Evolutionary conservation across 1,139 yeast species (phyloP).

Genomic region (Magnusiomyces paraingens): DNA sequence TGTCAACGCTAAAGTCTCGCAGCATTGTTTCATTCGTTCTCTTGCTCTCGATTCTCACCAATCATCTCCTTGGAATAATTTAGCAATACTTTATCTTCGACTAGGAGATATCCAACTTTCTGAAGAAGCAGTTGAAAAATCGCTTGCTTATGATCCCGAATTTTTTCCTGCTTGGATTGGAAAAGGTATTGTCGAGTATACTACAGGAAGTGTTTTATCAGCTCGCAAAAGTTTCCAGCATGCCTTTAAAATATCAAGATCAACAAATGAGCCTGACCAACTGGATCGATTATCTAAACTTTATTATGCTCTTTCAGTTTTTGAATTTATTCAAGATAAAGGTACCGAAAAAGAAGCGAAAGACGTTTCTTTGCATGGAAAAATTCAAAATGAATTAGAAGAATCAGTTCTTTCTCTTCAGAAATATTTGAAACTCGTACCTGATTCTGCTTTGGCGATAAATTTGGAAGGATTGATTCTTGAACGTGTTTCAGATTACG

Average conservation of each 20-base stretch:
- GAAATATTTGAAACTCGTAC: conserved; percentile 61
- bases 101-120: conserved; percentile 70
- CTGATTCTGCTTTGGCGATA: conserved; percentile 58
- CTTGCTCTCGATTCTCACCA: conserved; percentile 62
- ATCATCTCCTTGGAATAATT: conserved; percentile 68
- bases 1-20: conserved; percentile 65
- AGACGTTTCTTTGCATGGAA: conserved; percentile 3
- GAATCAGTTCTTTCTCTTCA: conserved; percentile 66
- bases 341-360: not conserved
- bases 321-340: conserved; percentile 27
- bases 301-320: conserved; percentile 58
- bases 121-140: conserved; percentile 60
- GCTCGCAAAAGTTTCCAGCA: conserved; percentile 65
- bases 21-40: conserved; percentile 88
- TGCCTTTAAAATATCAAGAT: conserved; percentile 69
- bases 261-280: conserved; percentile 32
- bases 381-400: conserved; percentile 18
- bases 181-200: conserved; percentile 62
- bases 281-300: conserved; percentile 60
- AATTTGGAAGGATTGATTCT: conserved; percentile 41
- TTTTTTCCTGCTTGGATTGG: conserved; percentile 81
- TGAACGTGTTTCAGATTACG: conserved; percentile 66
- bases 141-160: conserved; percentile 79
- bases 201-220: conserved; percentile 45
- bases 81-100: conserved; percentile 69